A percentile compares a stretch with the other conserved stretches of the same genome.
These are phyloP conservation scores for Calonectria hawksworthii DNA, from an alignment of 2,329 filamentous ascomycete genomes.

Conservation along the genomic window DNA sequence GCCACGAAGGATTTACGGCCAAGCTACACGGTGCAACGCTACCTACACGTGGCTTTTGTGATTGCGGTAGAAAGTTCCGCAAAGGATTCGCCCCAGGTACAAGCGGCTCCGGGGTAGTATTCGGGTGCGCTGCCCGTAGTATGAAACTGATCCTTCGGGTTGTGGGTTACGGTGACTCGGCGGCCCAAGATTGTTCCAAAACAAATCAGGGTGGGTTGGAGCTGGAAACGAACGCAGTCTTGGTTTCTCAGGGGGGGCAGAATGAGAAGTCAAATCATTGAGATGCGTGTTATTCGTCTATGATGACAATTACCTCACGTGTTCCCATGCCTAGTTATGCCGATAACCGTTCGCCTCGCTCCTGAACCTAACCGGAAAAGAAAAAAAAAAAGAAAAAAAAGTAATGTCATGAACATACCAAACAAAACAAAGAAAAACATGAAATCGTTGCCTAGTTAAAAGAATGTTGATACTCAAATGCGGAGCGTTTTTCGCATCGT, in stretches of 20 bases:
- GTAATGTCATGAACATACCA: too few species aligned
- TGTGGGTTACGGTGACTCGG: too few species aligned
- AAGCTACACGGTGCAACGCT: background rate
- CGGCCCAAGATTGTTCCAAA: too few species aligned
- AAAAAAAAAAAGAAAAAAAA: too few species aligned
- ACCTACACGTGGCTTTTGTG: background rate
- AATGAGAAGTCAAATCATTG: background rate
- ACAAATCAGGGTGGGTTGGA: too few species aligned
- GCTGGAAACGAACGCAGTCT: too few species aligned
- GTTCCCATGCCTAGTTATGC: background rate
- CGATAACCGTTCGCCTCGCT: background rate
- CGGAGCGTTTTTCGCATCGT: background rate
- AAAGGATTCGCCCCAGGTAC: background rate
- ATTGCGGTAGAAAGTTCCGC: too few species aligned
- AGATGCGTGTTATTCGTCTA: background rate
- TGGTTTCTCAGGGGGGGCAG: background rate
- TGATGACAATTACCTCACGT: background rate
- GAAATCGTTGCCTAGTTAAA: background rate
- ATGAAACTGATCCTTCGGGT: background rate
- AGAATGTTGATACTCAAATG: background rate
- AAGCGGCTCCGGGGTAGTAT: background rate
- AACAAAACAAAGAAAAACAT: background rate
- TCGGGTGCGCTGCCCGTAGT: background rate
- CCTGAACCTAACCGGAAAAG: background rate
- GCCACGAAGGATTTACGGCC: background rate